A percentile compares a stretch with the other conserved stretches of the same genome.
Conservation (phyloP, 306 rosid genomes). For the Notholithocarpus densiflorus region DNA sequence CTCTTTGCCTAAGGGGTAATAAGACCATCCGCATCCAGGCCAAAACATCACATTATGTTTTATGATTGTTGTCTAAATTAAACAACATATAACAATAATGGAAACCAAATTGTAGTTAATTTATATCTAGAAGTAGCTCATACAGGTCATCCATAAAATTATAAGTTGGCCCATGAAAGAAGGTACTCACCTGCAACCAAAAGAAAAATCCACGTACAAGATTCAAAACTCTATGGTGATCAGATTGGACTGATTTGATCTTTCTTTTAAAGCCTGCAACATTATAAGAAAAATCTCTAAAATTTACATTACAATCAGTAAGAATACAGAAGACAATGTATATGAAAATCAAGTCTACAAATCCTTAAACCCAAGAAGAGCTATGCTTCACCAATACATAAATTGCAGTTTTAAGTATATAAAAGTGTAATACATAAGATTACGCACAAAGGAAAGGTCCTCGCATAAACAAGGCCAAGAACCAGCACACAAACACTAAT, state of each 20-base stretch:
- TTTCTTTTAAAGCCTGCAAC: slow-evolving; percentile 49
- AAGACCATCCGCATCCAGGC: too few relatives aligned
- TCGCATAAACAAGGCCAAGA: background rate
- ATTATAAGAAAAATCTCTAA: slow-evolving; percentile 18
- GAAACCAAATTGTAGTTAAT: background rate
- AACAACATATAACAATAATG: background rate
- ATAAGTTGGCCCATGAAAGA: background rate
- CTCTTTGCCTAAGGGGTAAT: too few relatives aligned
- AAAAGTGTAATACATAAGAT: background rate
- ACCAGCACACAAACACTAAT: background rate
- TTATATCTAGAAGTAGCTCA: background rate
- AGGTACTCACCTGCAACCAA: slow-evolving; percentile 64
- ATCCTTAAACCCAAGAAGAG: too few relatives aligned
- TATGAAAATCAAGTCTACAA: background rate
- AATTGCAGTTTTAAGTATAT: too few relatives aligned
- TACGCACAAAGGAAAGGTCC: background rate
- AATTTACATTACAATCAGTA: slow-evolving; percentile 4
- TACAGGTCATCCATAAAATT: background rate
- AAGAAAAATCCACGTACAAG: slow-evolving; percentile 73
- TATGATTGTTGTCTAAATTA: background rate
- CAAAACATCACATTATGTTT: background rate
- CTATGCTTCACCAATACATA: too few relatives aligned
- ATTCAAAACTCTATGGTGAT: slow-evolving; percentile 39
- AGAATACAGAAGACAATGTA: slow-evolving; percentile 1
- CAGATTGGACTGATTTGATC: slow-evolving; percentile 16